Evolutionary conservation across 345 rosid genomes (phyloP), one percentile per base, ranked within the genome.

Genomic region (Bruguiera sexangula): DNA sequence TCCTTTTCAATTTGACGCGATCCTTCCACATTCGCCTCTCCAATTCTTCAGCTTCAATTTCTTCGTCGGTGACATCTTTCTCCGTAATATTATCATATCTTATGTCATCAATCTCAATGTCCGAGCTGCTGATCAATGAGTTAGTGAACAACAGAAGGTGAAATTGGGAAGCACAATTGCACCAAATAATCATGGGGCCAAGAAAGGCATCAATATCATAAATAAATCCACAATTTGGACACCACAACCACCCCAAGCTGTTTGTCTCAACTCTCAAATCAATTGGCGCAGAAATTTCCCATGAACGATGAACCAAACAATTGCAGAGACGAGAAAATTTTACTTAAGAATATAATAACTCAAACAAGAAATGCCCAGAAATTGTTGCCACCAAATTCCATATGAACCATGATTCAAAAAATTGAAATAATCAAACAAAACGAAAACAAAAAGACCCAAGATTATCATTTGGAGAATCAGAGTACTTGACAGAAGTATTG

Each of bases 11-110:
- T 56, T 92, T 82, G 76, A 96, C 73, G 15, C 81, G 89, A 71
- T 96, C 99, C 77, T 90, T 92, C 98, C 98, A 96, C 98, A 92
- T 92, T 65, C 99, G 87, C 77, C 79, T 90, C 82, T 85, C 97
- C 65, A 96, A 75, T 20, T 92, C 97, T 18, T 90, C 98, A 0
- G 93, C 77, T 27, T 95, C 97, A 24, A 95, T 92, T 80, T 95
- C 99, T 55, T 95, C 99, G n/a, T 95, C 99, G 8, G 94, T 90
- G 3, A 92, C 96, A 82, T 96, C 98, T 68, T 88, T 94, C 78
- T 92, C 99, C 0, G 84, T 87, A 11, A 90, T 87, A 76, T 86
- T 90, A 13, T 85, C 96, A 62, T 85, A 85, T 83, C 88, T 85
- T 53, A 88, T 73, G 68, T 90, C 97, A 74, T 88, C 98, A 48